Conservation (phyloP, 768 basidiomycete genomes). For the Termitomyces sp. region DNA sequence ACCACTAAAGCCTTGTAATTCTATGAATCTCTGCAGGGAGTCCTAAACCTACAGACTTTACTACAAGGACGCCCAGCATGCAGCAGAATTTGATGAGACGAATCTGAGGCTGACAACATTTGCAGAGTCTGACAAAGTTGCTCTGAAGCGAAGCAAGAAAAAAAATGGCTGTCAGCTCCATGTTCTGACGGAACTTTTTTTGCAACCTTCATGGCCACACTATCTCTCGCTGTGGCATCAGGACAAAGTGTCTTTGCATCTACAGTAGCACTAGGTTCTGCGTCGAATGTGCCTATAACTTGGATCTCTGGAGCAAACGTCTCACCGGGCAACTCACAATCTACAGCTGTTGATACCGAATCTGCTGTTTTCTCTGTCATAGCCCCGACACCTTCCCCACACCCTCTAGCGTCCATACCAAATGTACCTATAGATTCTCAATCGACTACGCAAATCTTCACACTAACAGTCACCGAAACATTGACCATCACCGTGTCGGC, state of each 20-base stretch:
- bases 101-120: not conserved
- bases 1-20: too few relatives aligned
- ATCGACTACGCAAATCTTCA: not conserved
- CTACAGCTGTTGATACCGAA: not conserved
- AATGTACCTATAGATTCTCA: not conserved
- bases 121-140: not conserved
- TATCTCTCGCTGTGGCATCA: not conserved
- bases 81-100: not conserved
- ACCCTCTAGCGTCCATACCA: not conserved
- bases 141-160: not conserved
- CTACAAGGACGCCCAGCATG: not conserved
- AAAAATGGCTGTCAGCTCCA: not conserved
- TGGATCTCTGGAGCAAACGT: slow-evolving; percentile 5
- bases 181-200: not conserved
- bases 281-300: not conserved
- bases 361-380: not conserved
- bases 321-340: not conserved
- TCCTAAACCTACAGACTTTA: not conserved
- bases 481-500: slow-evolving; percentile 18
- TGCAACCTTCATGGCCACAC: not conserved
- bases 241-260: not conserved
- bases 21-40: too few relatives aligned
- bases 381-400: not conserved
- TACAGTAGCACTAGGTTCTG: not conserved
- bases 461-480: slow-evolving; percentile 18